A percentile compares a stretch with the other conserved stretches of the same genome.
These are phyloP conservation scores for Linum trigynum DNA, from an alignment of 345 rosid genomes.

Conservation along the genomic window DNA sequence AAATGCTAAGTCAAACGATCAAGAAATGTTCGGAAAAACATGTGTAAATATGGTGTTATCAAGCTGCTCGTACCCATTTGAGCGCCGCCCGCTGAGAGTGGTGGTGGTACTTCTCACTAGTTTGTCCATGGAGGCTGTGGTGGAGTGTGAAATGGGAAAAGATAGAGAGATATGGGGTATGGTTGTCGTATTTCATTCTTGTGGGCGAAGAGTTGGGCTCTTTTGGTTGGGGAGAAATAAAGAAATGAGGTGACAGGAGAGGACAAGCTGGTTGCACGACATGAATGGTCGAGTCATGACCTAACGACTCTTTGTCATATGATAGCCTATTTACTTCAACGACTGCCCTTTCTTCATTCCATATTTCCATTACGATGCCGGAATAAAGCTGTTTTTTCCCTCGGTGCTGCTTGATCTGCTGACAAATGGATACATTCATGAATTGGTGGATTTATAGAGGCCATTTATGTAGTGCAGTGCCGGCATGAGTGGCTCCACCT, in stretches of 20 bases:
- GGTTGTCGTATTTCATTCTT: neutral
- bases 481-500: too few relatives aligned
- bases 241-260: neutral
- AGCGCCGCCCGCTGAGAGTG: conserved; percentile 14
- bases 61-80: conserved; percentile 17
- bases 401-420: too few relatives aligned
- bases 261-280: neutral
- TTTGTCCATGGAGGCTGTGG: conserved; percentile 15
- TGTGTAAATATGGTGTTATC: neutral
- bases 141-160: neutral
- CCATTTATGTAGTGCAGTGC: too few relatives aligned
- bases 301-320: too few relatives aligned
- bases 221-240: neutral
- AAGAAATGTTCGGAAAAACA: too few relatives aligned
- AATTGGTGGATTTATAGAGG: too few relatives aligned
- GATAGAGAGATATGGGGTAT: neutral
- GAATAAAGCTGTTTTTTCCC: too few relatives aligned
- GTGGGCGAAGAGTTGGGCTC: neutral
- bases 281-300: neutral
- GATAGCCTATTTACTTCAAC: too few relatives aligned
- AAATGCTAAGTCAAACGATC: too few relatives aligned
- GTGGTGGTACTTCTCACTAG: conserved; percentile 18
- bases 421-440: too few relatives aligned
- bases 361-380: too few relatives aligned
- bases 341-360: too few relatives aligned